phyloP scores from a whole-genome alignment of 2,329 filamentous ascomycete species.

The Penicillium janthinellum region DNA sequence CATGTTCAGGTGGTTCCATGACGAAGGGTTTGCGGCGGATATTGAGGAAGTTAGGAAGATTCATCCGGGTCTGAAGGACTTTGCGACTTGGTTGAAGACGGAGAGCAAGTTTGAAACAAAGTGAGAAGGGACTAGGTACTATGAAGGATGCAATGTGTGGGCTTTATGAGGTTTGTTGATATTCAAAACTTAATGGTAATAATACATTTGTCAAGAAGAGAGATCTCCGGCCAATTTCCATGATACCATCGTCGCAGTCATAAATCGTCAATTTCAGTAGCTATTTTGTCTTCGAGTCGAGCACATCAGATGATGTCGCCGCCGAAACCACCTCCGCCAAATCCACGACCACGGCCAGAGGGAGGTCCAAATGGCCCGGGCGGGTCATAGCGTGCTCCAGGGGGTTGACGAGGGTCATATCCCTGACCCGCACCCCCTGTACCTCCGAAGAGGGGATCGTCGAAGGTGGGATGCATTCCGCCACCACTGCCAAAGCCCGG shows the following conservation, averaged over 20 bases:
- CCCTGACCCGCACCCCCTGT: constrained; percentile 50
- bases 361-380: constrained; percentile 65
- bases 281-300: not conserved
- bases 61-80: constrained; percentile 8
- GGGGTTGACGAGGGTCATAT: constrained; percentile 74
- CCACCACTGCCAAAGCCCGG: constrained; percentile 64
- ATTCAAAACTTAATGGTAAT: not conserved
- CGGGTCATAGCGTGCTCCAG: constrained; percentile 90
- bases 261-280: not conserved
- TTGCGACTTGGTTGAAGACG: constrained; percentile 12
- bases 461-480: constrained; percentile 96
- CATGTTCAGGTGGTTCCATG: constrained; percentile 57
- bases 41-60: constrained; percentile 8
- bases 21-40: constrained; percentile 16
- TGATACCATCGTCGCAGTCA: not conserved
- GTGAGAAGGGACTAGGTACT: not conserved
- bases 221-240: not conserved
- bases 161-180: not conserved
- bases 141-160: not conserved
- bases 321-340: constrained; percentile 48
- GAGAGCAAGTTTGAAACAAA: constrained; percentile 6
- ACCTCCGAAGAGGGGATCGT: constrained; percentile 81
- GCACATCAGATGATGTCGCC: constrained; percentile 43
- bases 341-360: constrained; percentile 45
- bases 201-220: constrained; percentile 3